Percentiles rank a stretch among this genome's conserved stretches.
These are phyloP conservation scores for Colletotrichum phormii DNA, from an alignment of 2,329 filamentous ascomycete species.

Conservation along the genomic window DNA sequence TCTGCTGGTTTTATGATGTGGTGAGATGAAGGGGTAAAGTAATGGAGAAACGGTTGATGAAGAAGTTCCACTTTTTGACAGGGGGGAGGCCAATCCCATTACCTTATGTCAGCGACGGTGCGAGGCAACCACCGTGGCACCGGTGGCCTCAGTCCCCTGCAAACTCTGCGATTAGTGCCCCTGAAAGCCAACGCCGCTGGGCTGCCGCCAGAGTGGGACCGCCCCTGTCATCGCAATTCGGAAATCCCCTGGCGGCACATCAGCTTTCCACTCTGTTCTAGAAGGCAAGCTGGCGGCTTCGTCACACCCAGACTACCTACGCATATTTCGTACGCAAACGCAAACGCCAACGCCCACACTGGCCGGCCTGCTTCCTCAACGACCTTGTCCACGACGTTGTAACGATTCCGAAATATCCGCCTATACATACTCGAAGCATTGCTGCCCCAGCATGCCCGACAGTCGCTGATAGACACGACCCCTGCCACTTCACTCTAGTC, in stretches of 20 bases:
- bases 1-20: not conserved
- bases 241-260: constrained; percentile 20
- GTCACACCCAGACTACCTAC: not conserved
- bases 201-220: constrained; percentile 8
- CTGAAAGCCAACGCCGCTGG: constrained; percentile 1
- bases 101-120: constrained; percentile 6
- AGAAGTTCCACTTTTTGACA: not conserved
- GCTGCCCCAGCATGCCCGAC: constrained; percentile 3
- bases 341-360: not conserved
- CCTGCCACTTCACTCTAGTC: not conserved
- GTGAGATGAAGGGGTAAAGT: not conserved
- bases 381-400: constrained; percentile 1
- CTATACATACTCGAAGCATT: not conserved
- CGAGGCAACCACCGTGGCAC: not conserved
- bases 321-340: not conserved
- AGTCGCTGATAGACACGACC: not conserved
- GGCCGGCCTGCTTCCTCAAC: constrained; percentile 4
- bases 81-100: not conserved
- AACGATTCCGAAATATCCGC: not conserved
- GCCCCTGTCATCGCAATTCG: constrained; percentile 24
- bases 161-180: constrained; percentile 14
- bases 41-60: not conserved
- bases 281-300: constrained; percentile 23
- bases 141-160: constrained; percentile 8
- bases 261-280: constrained; percentile 26